Evolutionary conservation across 116 monocot species (phyloP).

Genomic region (Iris pallida): DNA sequence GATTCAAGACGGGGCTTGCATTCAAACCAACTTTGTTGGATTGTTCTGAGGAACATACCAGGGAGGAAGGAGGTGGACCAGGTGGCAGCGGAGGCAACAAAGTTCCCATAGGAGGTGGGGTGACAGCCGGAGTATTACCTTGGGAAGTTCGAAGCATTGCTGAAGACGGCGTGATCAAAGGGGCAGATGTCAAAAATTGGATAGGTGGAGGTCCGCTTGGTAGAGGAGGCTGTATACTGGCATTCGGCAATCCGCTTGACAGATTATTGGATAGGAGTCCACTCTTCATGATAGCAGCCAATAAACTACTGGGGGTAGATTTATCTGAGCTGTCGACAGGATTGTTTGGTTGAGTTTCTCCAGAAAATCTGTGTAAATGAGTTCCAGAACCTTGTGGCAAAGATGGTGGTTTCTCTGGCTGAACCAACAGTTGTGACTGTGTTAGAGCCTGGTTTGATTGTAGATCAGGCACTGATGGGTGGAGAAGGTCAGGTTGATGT

Average conservation of each 20-base stretch:
- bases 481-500: slow-evolving; percentile 22
- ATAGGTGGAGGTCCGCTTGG: slow-evolving; percentile 51
- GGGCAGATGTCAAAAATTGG: slow-evolving; percentile 19
- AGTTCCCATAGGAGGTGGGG: slow-evolving; percentile 2
- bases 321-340: slow-evolving; percentile 25
- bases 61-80: slow-evolving; percentile 34
- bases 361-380: slow-evolving; percentile 12
- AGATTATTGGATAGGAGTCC: slow-evolving; percentile 28
- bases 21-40: slow-evolving; percentile 10
- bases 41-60: slow-evolving; percentile 6
- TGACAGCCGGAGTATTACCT: slow-evolving; percentile 6
- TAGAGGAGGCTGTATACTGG: slow-evolving; percentile 38
- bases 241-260: slow-evolving; percentile 14
- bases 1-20: slow-evolving; percentile 43
- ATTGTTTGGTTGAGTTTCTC: slow-evolving; percentile 4
- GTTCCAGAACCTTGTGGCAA: slow-evolving; percentile 8
- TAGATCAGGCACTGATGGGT: slow-evolving; percentile 20
- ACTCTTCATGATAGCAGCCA: slow-evolving; percentile 45
- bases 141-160: not conserved
- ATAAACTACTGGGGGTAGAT: slow-evolving; percentile 33
- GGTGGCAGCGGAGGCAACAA: slow-evolving; percentile 55
- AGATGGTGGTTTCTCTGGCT: slow-evolving; percentile 11
- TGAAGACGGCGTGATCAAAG: slow-evolving; percentile 19
- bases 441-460: slow-evolving; percentile 9
- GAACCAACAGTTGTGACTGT: not conserved